Evolutionary conservation across 225 moss, liverwort and hornwort species (phyloP), one percentile per base, ranked within the genome.

Genomic region (Anthoceros angustus): DNA sequence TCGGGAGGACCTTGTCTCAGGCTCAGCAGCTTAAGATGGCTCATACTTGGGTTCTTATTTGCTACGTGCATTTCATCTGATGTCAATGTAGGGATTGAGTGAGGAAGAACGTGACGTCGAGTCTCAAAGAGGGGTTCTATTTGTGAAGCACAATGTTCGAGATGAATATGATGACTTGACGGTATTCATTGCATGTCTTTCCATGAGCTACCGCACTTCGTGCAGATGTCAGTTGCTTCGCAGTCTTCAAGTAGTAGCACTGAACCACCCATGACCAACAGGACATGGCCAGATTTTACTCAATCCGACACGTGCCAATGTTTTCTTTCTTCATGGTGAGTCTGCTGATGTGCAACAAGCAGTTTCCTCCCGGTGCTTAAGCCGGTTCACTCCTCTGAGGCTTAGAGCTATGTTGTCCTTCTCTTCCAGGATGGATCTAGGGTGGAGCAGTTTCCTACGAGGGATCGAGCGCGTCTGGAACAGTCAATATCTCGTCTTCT

Each of bases 161-260:
- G 82, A 82, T 67, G 82, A 79, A n/a, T 82, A 82, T 63, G 82
- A 82, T 74, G 82, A 82, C 65, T 42, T 82, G 11, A 82, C 82
- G 71, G 82, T 82, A 43, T 11, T 46, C 48, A 21, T 15, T 0
- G 7, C 12, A 8, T 18, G 16, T 23, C 21, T 63, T 15, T 23
- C 16, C 39, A 11, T 25, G 21, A 63, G 21, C 11, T 23, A 24
- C n/a, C 20, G 21, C 5, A 38, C 39, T 15, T 63, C 2, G 2
- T 63, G 25, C 0, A 63, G 39, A 25, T 2, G 39, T 38, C 39
- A 11, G 7, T 63, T 38, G 7, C 63, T 63, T 3, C 63, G 25
- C 39, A n/a, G 3, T 5, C 39, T 38, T 23, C 25, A 63, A 38
- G 21, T 6, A 14, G 21, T 9, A 11, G 20, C 39, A 2, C 25